A percentile compares a stretch with the other conserved stretches of the same genome.
Evolutionary conservation across 2,329 filamentous ascomycete genomes (phyloP).

Genomic region (Whalleya microplaca): DNA sequence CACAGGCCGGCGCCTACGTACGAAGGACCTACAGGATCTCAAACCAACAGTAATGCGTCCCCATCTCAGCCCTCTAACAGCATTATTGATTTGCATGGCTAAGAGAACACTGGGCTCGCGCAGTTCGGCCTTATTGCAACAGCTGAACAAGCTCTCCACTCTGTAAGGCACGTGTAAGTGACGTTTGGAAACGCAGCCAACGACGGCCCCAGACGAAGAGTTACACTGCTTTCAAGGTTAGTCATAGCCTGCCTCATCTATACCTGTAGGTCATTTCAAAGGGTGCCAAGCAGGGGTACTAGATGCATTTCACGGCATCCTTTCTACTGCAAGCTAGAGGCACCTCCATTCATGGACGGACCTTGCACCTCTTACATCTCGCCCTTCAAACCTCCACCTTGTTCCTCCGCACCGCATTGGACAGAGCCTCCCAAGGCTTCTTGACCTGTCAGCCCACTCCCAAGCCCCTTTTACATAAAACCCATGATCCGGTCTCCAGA

Average conservation of each 20-base stretch:
- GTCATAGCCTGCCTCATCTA: background rate
- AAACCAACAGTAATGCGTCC: no score
- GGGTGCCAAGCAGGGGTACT: background rate
- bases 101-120: background rate
- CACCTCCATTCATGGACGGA: background rate
- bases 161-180: background rate
- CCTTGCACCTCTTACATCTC: constrained; percentile 20
- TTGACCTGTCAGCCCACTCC: constrained; percentile 10
- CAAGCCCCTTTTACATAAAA: constrained; percentile 13
- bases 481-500: constrained; percentile 12
- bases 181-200: background rate
- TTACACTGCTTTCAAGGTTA: background rate
- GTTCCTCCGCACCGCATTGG: constrained; percentile 15
- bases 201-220: background rate
- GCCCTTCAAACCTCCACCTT: constrained; percentile 9
- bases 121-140: background rate
- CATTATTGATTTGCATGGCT: background rate
- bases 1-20: no score
- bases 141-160: no score
- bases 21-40: no score
- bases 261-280: background rate
- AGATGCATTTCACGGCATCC: background rate
- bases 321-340: no score
- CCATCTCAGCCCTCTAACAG: no score
- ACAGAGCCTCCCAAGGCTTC: constrained; percentile 1